Evolutionary conservation across 306 rosid species (phyloP), one percentile per base, ranked within the genome.

Genomic region (Mimosa bimucronata): DNA sequence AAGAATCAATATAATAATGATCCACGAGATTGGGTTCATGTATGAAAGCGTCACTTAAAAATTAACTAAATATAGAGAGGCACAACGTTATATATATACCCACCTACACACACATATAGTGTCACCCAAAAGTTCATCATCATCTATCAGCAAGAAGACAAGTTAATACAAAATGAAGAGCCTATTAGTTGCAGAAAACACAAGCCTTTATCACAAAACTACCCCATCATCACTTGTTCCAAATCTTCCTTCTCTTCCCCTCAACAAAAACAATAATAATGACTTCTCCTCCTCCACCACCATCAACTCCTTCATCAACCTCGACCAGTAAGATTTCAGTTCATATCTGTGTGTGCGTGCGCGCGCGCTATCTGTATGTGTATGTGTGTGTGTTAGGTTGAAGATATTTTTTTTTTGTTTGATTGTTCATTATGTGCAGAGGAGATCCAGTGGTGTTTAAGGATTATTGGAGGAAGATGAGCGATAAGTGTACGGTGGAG

Each of bases 391-490:
- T n/a, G 29, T 21, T 7, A 2, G 12, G 28, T 55, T 55, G 6
- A n/a, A 7, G 3, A n/a, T n/a, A 6, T 48, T 2, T 13, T 13
- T 12, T 13, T 11, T 1, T 12, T 44, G 48, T 44, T 52, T 52
- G 25, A 52, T 18, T 52, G 28, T 53, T 53, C 7, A 53, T 7
- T 21, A 9, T 50, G 23, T 57, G 65, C 88, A 94, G 97, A 40
- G 98, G 98, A 26, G 97, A 92, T 73, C 98, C 97, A 7, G 10
- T 61, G 74, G 71, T 81, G 70, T 92, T 79, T 2, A 80, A 40
- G 29, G 2, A 80, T 13, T 94, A 80, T 34, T 92, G 98, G 98
- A 85, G 23, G 77, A 84, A 79, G 73, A 73, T 57, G 85, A 83
- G 85, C 9, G 94, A 92, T 29, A 81, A 84, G 15, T 83, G 97